Conservation (phyloP, 371 early-diverging fungal species). For the Mucor lusitanicus region DNA sequence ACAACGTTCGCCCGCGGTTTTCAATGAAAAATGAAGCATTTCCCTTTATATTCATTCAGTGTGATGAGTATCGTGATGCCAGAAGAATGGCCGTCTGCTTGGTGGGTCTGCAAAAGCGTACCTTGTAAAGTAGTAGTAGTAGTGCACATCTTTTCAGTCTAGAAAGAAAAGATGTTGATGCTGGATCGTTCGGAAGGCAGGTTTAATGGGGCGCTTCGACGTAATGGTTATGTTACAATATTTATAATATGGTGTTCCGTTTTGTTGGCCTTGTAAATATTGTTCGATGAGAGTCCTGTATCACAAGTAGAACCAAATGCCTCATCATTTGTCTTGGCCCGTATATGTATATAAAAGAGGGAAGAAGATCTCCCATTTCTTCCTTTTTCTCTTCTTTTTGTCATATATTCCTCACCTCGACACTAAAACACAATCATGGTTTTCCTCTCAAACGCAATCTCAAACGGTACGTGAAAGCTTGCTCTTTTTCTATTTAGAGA, state of each 20-base stretch:
- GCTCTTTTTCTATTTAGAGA: not conserved
- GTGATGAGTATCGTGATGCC: too few species aligned
- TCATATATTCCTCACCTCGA: not conserved
- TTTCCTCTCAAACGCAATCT: slow-evolving; percentile 34
- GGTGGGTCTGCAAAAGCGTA: too few species aligned
- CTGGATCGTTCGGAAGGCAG: not conserved
- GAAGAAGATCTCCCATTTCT: not conserved
- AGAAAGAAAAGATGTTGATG: too few species aligned
- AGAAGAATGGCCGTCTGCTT: too few species aligned
- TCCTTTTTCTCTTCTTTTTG: not conserved
- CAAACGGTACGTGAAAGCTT: slow-evolving; percentile 19
- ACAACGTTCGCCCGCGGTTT: not conserved
- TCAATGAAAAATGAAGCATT: not conserved
- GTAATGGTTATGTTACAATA: not conserved
- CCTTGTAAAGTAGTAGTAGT: too few species aligned
- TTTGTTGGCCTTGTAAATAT: not conserved
- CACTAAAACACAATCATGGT: slow-evolving; percentile 17
- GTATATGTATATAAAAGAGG: slow-evolving; percentile 2
- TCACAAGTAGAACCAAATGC: slow-evolving; percentile 1
- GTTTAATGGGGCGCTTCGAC: not conserved
- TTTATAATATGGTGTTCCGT: not conserved
- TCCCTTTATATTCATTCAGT: not conserved
- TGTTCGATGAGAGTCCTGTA: slow-evolving; percentile 12
- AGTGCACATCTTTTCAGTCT: too few species aligned
- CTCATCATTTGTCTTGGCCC: not conserved